phyloP scores from a whole-genome alignment of 73 alveolate genomes.

The Paraurostyla sp. region DNA sequence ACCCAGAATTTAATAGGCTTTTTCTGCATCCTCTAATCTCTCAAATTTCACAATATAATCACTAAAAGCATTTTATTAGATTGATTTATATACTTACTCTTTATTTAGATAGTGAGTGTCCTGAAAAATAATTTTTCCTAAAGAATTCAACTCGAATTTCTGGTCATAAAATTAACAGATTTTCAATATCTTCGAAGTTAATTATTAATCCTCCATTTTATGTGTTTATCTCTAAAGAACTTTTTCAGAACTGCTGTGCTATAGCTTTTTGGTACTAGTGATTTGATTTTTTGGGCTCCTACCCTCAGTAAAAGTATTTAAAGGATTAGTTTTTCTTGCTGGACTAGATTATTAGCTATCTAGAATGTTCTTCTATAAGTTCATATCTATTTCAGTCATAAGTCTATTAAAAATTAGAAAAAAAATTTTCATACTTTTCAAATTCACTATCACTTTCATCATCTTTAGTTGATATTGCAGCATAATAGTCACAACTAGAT shows the following conservation, averaged over 20 bases:
- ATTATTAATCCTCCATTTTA: background rate
- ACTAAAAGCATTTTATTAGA: background rate
- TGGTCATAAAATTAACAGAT: background rate
- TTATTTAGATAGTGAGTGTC: slow-evolving; percentile 36
- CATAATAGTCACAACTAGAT: slow-evolving; percentile 9
- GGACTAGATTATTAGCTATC: background rate
- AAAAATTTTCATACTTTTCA: background rate
- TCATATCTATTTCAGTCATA: slow-evolving; percentile 26
- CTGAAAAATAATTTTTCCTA: slow-evolving; percentile 29
- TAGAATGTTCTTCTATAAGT: background rate
- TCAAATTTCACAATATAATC: slow-evolving; percentile 38
- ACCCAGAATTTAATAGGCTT: background rate
- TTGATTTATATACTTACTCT: background rate
- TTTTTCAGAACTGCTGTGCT: slow-evolving; percentile 44
- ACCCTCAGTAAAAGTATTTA: background rate
- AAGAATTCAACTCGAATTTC: background rate
- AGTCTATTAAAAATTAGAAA: background rate
- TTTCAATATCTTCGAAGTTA: background rate
- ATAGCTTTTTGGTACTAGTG: background rate
- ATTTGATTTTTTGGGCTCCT: too few relatives aligned
- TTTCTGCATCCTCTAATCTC: slow-evolving; percentile 33
- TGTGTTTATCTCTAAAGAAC: background rate
- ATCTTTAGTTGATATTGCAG: slow-evolving; percentile 43
- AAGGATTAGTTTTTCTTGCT: background rate
- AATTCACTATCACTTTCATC: slow-evolving; percentile 49